These are phyloP conservation scores for Trichoderma breve DNA, from an alignment of 2,329 filamentous ascomycete species.

Conservation along the genomic window DNA sequence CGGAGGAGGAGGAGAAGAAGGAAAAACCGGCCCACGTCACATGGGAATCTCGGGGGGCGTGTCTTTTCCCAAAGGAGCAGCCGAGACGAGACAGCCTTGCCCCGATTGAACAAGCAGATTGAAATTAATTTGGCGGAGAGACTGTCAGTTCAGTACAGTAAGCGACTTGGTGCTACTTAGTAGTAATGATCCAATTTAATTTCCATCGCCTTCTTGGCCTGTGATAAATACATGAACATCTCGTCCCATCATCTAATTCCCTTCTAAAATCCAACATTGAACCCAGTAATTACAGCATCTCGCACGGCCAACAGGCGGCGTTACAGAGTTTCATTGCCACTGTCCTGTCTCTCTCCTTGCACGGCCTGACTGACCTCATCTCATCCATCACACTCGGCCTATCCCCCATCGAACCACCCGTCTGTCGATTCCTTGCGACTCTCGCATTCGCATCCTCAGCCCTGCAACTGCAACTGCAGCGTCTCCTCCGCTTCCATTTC, in stretches of 20 bases:
- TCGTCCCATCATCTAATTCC: not conserved
- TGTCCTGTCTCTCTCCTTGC: not conserved
- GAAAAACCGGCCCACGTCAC: not conserved
- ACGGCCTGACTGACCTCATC: not conserved
- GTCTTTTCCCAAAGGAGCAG: not conserved
- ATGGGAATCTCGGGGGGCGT: not conserved
- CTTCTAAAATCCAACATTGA: not conserved
- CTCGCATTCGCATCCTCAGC: not conserved
- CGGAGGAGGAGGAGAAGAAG: not conserved
- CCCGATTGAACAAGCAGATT: not conserved
- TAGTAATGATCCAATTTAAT: not conserved
- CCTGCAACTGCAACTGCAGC: not conserved
- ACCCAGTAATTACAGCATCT: not conserved
- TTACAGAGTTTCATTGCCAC: no score
- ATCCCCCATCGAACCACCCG: conserved; percentile 7
- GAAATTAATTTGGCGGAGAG: not conserved
- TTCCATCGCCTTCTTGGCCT: not conserved
- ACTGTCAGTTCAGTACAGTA: not conserved
- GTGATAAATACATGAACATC: not conserved
- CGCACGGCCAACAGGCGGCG: not conserved
- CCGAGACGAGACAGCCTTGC: not conserved
- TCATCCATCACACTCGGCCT: not conserved
- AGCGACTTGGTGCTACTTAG: not conserved
- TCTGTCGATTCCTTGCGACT: not conserved
- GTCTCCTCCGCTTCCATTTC: not conserved